A percentile compares a stretch with the other conserved stretches of the same genome.
phyloP scores from a whole-genome alignment of 768 basidiomycete genomes.

The Porpolomopsis calyptriformis region DNA sequence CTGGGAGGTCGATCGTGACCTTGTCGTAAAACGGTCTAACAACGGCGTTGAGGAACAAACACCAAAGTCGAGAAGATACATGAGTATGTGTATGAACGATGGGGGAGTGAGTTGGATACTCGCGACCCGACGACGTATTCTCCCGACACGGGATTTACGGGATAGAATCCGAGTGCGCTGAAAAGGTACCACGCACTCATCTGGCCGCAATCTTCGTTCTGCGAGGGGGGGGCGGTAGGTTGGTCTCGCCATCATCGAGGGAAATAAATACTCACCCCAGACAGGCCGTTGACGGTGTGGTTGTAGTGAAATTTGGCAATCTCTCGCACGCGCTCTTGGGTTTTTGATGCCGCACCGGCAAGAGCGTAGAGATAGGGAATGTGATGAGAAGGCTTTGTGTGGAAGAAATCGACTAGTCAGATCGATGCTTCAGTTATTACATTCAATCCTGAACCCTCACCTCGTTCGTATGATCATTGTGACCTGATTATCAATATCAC shows the following conservation, averaged over 20 bases:
- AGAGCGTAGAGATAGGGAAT: conserved; percentile 76
- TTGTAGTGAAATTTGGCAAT: conserved; percentile 60
- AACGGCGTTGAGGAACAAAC: background rate
- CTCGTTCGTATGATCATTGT: conserved; percentile 80
- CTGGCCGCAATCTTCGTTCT: conserved; percentile 88
- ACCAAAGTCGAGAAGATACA: background rate
- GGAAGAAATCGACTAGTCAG: too few species aligned
- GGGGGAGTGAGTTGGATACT: conserved; percentile 14
- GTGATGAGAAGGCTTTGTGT: conserved; percentile 84
- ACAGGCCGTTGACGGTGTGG: conserved; percentile 54
- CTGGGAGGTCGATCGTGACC: conserved; percentile 47
- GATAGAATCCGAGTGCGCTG: conserved; percentile 75
- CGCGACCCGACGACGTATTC: conserved; percentile 71
- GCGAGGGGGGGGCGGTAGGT: background rate
- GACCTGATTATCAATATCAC: conserved; percentile 23
- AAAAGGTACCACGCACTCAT: conserved; percentile 89
- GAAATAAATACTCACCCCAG: conserved; percentile 40
- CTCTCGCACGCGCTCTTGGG: conserved; percentile 59
- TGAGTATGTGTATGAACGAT: background rate
- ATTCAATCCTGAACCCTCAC: conserved; percentile 28
- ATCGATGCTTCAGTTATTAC: too few species aligned
- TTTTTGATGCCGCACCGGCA: conserved; percentile 58
- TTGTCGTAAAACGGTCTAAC: conserved; percentile 40
- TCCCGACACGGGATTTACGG: conserved; percentile 69
- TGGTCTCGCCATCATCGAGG: background rate